Evolutionary conservation across 2,329 filamentous ascomycete genomes (phyloP), one percentile per base, ranked within the genome.

Genomic region (Epicoccum nigrum): DNA sequence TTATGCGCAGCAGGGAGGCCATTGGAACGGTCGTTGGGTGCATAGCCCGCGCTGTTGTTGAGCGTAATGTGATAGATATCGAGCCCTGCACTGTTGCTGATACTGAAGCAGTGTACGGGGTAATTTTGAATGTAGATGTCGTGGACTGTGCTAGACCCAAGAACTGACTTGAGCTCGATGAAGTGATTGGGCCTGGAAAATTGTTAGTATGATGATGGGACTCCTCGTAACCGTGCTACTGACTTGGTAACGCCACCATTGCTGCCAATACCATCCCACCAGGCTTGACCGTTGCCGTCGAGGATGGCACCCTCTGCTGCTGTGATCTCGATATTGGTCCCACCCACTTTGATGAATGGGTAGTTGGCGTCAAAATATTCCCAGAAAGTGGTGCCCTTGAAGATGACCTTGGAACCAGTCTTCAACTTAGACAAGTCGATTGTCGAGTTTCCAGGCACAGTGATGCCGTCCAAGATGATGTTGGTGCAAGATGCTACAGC

Each of bases 261-360:
- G 27, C 71, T 70, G 16, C 77, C 77, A 61, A 79, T 75, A 19
- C 74, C 77, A 49, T 80, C 77, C 67, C 79, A 81, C 77, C 78
- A 81, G 21, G 52, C 6, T 74, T 71, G 12, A 72, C 74, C 19
- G 71, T 69, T 8, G 48, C 45, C 19, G 62, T 86, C 82, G 28
- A 86, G 72, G 8, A 79, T 72, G 28, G 83, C 76, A n/a, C 81
- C 85, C 1, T 72, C 79, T 9, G 78, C 74, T 25, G 84, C 85
- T 46, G 78, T 83, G 56, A 87, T 83, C 55, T 79, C 82, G 62
- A 87, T 81, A 53, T 84, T 64, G 41, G 60, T 71, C 25, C 86
- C 86, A 1, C 80, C 81, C 54, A 88, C 76, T 23, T 79, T 79
- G 61, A 89, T 78, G n/a, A 89, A 76, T 28, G 86, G 86, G 0